Evolutionary conservation across 192 early-diverging fungal species (phyloP).

Genomic region (Mortierella alpina): DNA sequence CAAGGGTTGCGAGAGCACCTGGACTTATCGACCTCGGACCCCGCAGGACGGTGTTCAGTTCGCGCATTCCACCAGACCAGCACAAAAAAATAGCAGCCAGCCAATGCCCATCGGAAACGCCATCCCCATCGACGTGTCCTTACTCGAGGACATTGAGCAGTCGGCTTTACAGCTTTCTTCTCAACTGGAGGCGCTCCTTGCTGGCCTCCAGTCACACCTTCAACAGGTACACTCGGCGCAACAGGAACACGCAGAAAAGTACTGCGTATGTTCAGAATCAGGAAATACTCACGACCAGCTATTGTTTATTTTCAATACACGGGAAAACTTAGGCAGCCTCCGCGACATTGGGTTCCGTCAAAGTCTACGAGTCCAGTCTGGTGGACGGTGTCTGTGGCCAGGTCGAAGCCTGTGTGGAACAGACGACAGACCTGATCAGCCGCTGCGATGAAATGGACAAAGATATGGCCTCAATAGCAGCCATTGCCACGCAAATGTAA

Average conservation of each 20-base stretch:
- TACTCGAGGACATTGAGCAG: conserved; percentile 46
- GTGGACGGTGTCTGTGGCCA: conserved; percentile 43
- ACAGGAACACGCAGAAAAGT: too few species aligned
- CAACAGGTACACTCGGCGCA: conserved; percentile 2
- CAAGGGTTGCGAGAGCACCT: too few species aligned
- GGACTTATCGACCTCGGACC: neutral
- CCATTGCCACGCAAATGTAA: conserved; percentile 40
- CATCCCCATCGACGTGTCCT: conserved; percentile 43
- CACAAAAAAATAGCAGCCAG: neutral
- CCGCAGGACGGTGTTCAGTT: neutral
- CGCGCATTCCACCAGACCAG: neutral
- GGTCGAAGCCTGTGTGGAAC: conserved; percentile 26
- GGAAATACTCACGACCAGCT: too few species aligned
- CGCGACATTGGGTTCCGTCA: conserved; percentile 24
- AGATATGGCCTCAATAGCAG: conserved; percentile 38
- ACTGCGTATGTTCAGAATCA: too few species aligned
- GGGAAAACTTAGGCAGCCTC: conserved; percentile 15
- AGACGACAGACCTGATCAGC: conserved; percentile 42
- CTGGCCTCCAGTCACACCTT: conserved; percentile 29
- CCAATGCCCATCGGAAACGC: conserved; percentile 41
- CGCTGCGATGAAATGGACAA: conserved; percentile 53
- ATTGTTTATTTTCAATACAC: too few species aligned
- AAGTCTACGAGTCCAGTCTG: conserved; percentile 36
- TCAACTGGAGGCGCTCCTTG: conserved; percentile 38
- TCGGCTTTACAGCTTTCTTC: conserved; percentile 38